Base-by-base conservation (phyloP, 495 filamentous ascomycete genomes). In the Penicillium dipodomyicola region DNA sequence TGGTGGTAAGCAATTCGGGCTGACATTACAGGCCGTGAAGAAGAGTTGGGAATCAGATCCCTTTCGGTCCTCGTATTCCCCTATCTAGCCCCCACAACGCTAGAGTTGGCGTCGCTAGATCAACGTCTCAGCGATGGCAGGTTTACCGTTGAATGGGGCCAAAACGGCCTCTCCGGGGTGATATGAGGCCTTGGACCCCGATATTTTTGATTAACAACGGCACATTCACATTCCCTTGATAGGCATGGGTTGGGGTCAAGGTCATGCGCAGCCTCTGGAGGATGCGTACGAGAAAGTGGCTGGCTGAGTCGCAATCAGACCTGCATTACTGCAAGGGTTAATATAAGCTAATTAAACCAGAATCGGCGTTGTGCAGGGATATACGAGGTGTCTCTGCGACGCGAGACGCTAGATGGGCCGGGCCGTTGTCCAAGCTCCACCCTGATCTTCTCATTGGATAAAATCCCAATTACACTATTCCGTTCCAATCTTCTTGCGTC, bases 51-150 rank as follows among this genome's bases (percentile, higher is more conserved):
- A 6, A 25, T 25, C 5, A 25, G 23, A 25, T 25, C 23, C 5
- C 29, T 37, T 22, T 27, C 35, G 23, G 41, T 20, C 45, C 52
- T 45, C 52, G 52, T 56, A 56, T 51, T 46, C 37, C 45, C 58
- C 46, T 35, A 25, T 0, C 5, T 25, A 25, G 23, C 23, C 23
- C 23, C 23, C 23, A 25, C 4, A 25, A 6, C 23, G 23, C 23
- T 25, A 5, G 23, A 25, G 23, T 25, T 25, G 23, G 23, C 23
- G 6, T 25, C 23, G 4, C 23, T 25, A 25, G 23, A 37, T 49
- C 50, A 43, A 43, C 44, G 50, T 54, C 50, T 54, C 50, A 54
- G 44, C 50, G 14, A 43, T 45, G 29, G n/a, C 6, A 4, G 12
- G 19, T 48, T 32, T 20, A 20, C 46, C n/a, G 0, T 48, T 19